These are phyloP conservation scores for Starmerella khaoyaiensis DNA, from an alignment of 805 yeast species.

Conservation along the genomic window DNA sequence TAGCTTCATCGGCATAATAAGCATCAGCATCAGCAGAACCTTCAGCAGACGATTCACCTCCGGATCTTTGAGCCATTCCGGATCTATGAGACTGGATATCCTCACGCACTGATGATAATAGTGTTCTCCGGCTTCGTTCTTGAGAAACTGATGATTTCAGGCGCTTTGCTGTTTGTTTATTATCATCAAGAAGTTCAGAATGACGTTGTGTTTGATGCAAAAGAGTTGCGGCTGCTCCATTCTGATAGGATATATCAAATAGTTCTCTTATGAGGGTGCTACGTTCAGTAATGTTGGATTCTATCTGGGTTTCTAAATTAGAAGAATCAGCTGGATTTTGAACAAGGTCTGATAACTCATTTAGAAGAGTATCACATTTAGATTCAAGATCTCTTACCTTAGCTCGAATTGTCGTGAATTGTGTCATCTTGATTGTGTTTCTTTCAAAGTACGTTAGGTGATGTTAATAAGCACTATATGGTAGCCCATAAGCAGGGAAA, in stretches of 20 bases:
- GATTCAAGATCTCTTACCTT: conserved; percentile 42
- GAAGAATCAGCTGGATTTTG: conserved; percentile 40
- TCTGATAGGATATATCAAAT: conserved; percentile 28
- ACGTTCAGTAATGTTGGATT: conserved; percentile 36
- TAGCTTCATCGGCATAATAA: conserved; percentile 66
- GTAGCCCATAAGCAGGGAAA: no score
- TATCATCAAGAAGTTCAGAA: conserved; percentile 60
- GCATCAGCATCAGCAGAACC: conserved; percentile 38
- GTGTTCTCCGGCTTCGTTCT: conserved; percentile 63
- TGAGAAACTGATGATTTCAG: conserved; percentile 48
- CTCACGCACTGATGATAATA: conserved; percentile 60
- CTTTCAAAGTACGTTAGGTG: no score
- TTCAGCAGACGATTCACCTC: conserved; percentile 22
- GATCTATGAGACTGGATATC: conserved; percentile 61
- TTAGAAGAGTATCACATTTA: conserved; percentile 44
- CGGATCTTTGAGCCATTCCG: conserved; percentile 8
- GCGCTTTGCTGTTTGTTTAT: conserved; percentile 47
- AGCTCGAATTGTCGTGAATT: conserved; percentile 9
- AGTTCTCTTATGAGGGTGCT: conserved; percentile 22
- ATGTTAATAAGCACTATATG: no score
- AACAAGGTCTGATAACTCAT: conserved; percentile 43
- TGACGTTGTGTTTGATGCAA: conserved; percentile 74
- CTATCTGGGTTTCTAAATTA: conserved; percentile 35
- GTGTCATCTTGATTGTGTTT: no score
- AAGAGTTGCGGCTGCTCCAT: conserved; percentile 54